phyloP scores from a whole-genome alignment of 352 stramenopile species.

The Pythium oligandrum region DNA sequence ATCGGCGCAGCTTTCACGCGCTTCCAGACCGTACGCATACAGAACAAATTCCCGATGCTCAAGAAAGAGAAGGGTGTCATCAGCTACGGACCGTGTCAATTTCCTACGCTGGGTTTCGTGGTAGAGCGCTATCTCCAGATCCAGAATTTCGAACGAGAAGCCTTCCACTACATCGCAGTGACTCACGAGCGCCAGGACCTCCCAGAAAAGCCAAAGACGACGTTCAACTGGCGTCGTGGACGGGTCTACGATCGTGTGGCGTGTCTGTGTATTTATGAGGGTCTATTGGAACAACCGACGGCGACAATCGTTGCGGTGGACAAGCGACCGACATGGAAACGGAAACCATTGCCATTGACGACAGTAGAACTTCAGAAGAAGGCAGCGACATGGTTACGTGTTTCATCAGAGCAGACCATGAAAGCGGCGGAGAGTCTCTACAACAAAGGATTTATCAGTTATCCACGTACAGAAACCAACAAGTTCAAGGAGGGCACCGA shows the following conservation, averaged over 20 bases:
- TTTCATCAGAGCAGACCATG: constrained; percentile 97
- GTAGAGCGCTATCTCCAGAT: constrained; percentile 93
- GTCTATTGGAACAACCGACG: constrained; percentile 53
- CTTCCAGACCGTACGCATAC: constrained; percentile 94
- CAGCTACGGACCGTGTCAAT: constrained; percentile 99
- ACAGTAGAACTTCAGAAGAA: constrained; percentile 99
- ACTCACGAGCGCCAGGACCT: constrained; percentile 54
- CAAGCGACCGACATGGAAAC: constrained; percentile 88
- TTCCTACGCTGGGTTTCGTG: constrained; percentile 98
- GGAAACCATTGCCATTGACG: constrained; percentile 94
- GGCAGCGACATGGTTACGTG: constrained; percentile 92
- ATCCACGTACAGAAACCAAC: constrained; percentile 99
- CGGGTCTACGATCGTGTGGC: constrained; percentile 95
- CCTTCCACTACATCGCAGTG: constrained; percentile 96
- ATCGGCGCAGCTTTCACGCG: constrained; percentile 94
- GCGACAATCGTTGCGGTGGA: constrained; percentile 65
- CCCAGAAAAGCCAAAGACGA: constrained; percentile 53
- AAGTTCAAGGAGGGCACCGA: constrained; percentile 95
- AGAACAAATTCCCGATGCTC: constrained; percentile 67
- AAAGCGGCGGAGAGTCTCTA: constrained; percentile 95
- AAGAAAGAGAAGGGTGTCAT: constrained; percentile 88
- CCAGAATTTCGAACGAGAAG: constrained; percentile 95
- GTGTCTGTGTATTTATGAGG: constrained; percentile 91
- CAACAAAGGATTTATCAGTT: constrained; percentile 97
- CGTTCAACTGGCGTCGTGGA: constrained; percentile 94